A percentile compares a stretch with the other conserved stretches of the same genome.
Conservation (phyloP, 2,329 filamentous ascomycete species). For the Tolypocladium album region DNA sequence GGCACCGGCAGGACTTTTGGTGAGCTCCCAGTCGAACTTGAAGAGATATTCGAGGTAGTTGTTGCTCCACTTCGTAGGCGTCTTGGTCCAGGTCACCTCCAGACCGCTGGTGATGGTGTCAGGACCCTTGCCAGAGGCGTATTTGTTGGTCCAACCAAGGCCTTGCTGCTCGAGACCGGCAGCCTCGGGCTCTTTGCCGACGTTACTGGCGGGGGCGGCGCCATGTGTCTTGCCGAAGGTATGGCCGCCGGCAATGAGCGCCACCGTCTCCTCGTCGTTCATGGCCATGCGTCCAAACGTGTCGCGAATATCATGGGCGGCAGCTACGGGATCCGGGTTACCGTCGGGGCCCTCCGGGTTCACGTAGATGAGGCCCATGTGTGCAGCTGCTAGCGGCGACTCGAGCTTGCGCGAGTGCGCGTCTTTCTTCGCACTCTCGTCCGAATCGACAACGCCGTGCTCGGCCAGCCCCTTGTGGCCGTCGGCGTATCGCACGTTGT, state of each 20-base stretch:
- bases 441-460: slow-evolving; percentile 19
- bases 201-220: slow-evolving; percentile 51
- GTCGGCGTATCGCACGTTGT: slow-evolving; percentile 58
- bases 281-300: slow-evolving; percentile 75
- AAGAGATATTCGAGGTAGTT: slow-evolving; percentile 66
- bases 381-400: slow-evolving; percentile 51
- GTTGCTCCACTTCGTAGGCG: slow-evolving; percentile 67
- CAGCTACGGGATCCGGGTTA: slow-evolving; percentile 56
- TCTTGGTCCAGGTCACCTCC: slow-evolving; percentile 71
- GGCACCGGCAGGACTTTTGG: slow-evolving; percentile 65
- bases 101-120: slow-evolving; percentile 67
- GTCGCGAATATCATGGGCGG: slow-evolving; percentile 60
- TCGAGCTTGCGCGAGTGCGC: slow-evolving; percentile 55
- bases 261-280: slow-evolving; percentile 74
- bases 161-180: slow-evolving; percentile 56
- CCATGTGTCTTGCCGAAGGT: slow-evolving; percentile 75
- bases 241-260: slow-evolving; percentile 69
- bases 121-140: slow-evolving; percentile 55
- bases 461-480: slow-evolving; percentile 27
- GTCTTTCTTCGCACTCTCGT: slow-evolving; percentile 30
- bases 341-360: slow-evolving; percentile 72
- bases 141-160: slow-evolving; percentile 59
- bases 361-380: slow-evolving; percentile 72
- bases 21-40: slow-evolving; percentile 68
- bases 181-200: slow-evolving; percentile 57